Evolutionary conservation across 2,329 filamentous ascomycete species (phyloP).

Genomic region (Thelonectria olida): DNA sequence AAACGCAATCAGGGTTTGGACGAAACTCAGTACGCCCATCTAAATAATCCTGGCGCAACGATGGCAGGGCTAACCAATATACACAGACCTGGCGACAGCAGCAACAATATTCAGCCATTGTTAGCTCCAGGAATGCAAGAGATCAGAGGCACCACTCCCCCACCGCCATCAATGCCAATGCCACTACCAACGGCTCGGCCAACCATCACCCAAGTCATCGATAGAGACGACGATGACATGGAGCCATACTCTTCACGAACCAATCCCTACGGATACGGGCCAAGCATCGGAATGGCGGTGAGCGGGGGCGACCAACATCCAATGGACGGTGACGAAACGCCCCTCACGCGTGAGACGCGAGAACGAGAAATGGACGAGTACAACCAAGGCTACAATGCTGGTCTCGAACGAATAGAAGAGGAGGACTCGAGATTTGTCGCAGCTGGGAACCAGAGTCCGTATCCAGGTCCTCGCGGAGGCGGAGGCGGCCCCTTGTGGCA

Average conservation of each 20-base stretch:
- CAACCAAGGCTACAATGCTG: slow-evolving; percentile 52
- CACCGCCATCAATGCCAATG: slow-evolving; percentile 14
- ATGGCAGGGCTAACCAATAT: slow-evolving; percentile 26
- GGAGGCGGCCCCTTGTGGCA: slow-evolving; percentile 61
- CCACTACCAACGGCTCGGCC: slow-evolving; percentile 29
- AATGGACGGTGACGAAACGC: slow-evolving; percentile 48
- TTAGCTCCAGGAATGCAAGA: slow-evolving; percentile 37
- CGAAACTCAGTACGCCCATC: slow-evolving; percentile 48
- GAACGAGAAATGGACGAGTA: slow-evolving; percentile 53
- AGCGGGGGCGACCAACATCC: slow-evolving; percentile 32
- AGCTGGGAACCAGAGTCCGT: slow-evolving; percentile 27
- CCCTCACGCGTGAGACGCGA: slow-evolving; percentile 48
- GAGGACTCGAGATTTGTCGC: slow-evolving; percentile 37
- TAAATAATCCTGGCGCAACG: background rate
- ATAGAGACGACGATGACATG: slow-evolving; percentile 21
- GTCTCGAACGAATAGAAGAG: slow-evolving; percentile 49
- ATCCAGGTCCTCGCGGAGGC: slow-evolving; percentile 35
- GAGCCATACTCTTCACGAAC: slow-evolving; percentile 30
- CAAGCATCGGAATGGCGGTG: slow-evolving; percentile 28
- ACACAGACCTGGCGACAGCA: slow-evolving; percentile 40
- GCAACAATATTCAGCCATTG: slow-evolving; percentile 42
- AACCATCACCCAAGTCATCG: slow-evolving; percentile 27
- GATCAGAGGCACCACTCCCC: slow-evolving; percentile 33
- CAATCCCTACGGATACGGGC: slow-evolving; percentile 26
- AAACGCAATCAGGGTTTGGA: slow-evolving; percentile 52